Conservation (phyloP, 1,284 basidiomycete species). For the Mrakiaceae sp. region DNA sequence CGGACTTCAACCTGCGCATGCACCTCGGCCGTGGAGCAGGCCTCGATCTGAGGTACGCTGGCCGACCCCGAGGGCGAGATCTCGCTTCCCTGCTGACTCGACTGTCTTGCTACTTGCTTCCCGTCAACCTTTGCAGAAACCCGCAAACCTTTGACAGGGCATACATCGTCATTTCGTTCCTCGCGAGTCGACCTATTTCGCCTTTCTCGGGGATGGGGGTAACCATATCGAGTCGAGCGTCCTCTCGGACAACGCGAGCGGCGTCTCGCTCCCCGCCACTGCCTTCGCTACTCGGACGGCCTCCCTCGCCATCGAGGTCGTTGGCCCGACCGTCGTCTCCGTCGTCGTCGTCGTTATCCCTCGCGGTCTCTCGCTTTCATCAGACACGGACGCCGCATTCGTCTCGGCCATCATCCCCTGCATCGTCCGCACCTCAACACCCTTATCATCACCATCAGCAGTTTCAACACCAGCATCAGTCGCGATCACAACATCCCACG, state of each 20-base stretch:
- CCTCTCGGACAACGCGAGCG: no score
- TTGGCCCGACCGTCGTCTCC: no score
- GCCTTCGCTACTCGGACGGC: no score
- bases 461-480: background rate
- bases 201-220: background rate
- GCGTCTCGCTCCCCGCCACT: no score
- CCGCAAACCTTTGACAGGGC: constrained; percentile 6
- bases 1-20: constrained; percentile 10
- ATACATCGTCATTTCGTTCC: constrained; percentile 12
- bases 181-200: background rate
- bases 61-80: background rate
- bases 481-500: background rate
- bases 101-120: background rate
- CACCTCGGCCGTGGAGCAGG: constrained; percentile 10
- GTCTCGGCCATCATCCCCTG: background rate
- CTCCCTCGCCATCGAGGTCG: no score
- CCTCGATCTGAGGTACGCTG: constrained; percentile 6
- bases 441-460: background rate
- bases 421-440: background rate
- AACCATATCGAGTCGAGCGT: no score
- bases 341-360: no score
- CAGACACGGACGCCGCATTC: background rate
- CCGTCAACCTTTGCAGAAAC: background rate
- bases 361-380: no score
- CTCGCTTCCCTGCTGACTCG: no score